These are phyloP conservation scores for Mycena maculata DNA, from an alignment of 768 basidiomycete species.

Conservation along the genomic window DNA sequence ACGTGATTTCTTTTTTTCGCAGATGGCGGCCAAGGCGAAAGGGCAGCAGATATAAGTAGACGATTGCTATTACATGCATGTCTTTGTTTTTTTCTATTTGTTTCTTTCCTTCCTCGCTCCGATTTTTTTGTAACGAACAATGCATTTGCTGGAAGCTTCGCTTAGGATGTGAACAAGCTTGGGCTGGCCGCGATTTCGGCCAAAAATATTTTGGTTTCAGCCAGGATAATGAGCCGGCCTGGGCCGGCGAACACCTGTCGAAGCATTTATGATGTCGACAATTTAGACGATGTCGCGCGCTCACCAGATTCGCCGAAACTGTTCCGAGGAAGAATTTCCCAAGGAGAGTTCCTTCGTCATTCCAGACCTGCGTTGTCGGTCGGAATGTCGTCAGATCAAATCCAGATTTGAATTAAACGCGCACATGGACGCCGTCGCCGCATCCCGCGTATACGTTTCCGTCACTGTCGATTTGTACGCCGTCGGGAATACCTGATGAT, in stretches of 20 bases:
- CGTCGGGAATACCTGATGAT: conserved; percentile 57
- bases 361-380: conserved; percentile 58
- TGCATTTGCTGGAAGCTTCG: conserved; percentile 8
- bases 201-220: conserved; percentile 37
- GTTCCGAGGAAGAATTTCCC: conserved; percentile 72
- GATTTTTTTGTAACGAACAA: conserved; percentile 26
- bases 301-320: conserved; percentile 56
- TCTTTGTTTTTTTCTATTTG: conserved; percentile 23
- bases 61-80: conserved; percentile 21
- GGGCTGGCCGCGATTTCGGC: conserved; percentile 36
- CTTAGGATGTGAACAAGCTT: conserved; percentile 27
- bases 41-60: conserved; percentile 37
- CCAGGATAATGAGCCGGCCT: conserved; percentile 37
- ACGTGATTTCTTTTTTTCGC: conserved; percentile 15
- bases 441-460: conserved; percentile 77
- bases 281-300: background rate
- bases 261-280: background rate
- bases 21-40: conserved; percentile 80
- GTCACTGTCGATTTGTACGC: conserved; percentile 69
- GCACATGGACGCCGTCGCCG: conserved; percentile 76
- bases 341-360: conserved; percentile 63
- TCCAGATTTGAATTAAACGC: conserved; percentile 26
- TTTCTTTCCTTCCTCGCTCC: conserved; percentile 6
- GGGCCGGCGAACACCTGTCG: conserved; percentile 34
- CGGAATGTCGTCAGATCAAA: background rate